Evolutionary conservation across 2,329 filamentous ascomycete genomes (phyloP).

Genomic region (Aspergillus floridensis): DNA sequence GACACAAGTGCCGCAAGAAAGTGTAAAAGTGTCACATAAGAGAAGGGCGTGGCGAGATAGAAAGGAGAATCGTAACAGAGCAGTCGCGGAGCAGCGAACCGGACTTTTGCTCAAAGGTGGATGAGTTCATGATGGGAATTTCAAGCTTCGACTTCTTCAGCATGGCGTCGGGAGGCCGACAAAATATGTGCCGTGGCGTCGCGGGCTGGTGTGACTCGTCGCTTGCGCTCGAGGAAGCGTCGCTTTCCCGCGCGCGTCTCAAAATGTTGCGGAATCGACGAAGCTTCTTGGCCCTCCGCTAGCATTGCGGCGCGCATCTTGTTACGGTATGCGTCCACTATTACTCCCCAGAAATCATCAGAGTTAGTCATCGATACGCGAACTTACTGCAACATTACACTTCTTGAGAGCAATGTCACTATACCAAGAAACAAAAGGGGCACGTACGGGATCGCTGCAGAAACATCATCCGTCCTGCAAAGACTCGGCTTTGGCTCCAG

Average conservation of each 20-base stretch:
- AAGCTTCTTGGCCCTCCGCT: slow-evolving; percentile 70
- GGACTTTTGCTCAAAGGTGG: neutral
- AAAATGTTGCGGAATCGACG: slow-evolving; percentile 75
- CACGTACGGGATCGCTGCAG: slow-evolving; percentile 85
- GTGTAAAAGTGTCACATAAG: neutral
- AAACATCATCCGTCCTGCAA: slow-evolving; percentile 81
- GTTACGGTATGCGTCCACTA: slow-evolving; percentile 91
- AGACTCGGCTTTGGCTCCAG: slow-evolving; percentile 91
- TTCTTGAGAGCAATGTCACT: neutral
- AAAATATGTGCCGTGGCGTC: slow-evolving; percentile 20
- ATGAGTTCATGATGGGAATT: neutral
- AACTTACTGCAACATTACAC: slow-evolving; percentile 1
- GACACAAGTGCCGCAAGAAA: neutral
- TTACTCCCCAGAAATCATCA: slow-evolving; percentile 1
- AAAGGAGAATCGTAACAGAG: neutral
- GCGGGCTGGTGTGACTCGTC: slow-evolving; percentile 18
- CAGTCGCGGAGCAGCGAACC: neutral
- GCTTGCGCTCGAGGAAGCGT: slow-evolving; percentile 58
- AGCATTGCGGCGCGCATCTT: slow-evolving; percentile 85
- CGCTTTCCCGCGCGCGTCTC: slow-evolving; percentile 86
- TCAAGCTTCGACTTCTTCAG: slow-evolving; percentile 39
- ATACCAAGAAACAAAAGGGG: neutral
- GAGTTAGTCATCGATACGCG: slow-evolving; percentile 7
- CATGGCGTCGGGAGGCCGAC: slow-evolving; percentile 33
- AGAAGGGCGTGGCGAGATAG: neutral